Evolutionary conservation across 768 basidiomycete species (phyloP).

Genomic region (Exidia glandulosa): DNA sequence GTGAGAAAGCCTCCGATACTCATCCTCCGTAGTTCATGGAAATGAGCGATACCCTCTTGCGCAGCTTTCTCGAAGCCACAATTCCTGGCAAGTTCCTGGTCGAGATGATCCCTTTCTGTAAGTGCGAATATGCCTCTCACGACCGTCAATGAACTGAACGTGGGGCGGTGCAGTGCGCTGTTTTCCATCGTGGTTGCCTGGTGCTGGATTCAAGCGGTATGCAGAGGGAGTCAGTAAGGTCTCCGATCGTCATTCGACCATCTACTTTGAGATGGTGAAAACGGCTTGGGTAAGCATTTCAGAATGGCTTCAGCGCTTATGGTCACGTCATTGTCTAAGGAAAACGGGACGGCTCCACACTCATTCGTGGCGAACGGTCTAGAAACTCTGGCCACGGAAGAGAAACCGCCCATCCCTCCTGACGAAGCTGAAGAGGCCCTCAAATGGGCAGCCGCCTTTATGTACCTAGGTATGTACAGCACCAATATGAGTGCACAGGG

Average conservation of each 20-base stretch:
- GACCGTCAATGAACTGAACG: not conserved
- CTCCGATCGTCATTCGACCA: not conserved
- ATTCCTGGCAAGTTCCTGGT: not conserved
- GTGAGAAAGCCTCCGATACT: not conserved
- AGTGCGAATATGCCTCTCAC: not conserved
- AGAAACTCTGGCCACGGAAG: not conserved
- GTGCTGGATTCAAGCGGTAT: constrained; percentile 3
- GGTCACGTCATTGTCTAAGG: not conserved
- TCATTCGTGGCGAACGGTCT: not conserved
- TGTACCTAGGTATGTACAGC: not conserved
- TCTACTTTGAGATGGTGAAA: constrained; percentile 1
- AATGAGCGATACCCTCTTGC: not conserved
- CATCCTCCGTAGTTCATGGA: not conserved
- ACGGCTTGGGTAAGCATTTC: not conserved
- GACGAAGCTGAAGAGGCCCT: not conserved
- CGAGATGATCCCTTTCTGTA: not conserved
- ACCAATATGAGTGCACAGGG: not conserved
- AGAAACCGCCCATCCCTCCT: not conserved
- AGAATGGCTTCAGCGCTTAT: not conserved
- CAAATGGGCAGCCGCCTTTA: not conserved
- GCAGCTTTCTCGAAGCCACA: not conserved
- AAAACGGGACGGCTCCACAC: not conserved
- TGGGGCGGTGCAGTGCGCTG: constrained; percentile 2
- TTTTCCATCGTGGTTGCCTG: constrained; percentile 7
- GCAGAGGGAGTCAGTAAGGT: not conserved